A percentile compares a stretch with the other conserved stretches of the same genome.
Conservation (phyloP, 305 asterid genomes). For the Solanum hybrid region DNA sequence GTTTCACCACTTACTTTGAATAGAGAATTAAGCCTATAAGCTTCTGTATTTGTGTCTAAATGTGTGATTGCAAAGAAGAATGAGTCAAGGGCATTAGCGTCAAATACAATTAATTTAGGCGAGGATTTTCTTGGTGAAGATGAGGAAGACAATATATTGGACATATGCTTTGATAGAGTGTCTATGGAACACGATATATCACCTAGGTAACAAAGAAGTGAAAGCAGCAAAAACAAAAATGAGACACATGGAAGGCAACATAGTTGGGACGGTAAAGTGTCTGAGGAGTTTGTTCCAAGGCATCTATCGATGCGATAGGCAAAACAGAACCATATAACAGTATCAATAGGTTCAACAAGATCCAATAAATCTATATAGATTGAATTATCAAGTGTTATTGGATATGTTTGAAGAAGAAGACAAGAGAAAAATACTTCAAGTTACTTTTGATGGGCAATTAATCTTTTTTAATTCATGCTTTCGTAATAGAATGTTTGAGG, state of each 20-base stretch:
- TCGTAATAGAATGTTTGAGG: background rate
- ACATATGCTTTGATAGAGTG: background rate
- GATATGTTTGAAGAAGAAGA: background rate
- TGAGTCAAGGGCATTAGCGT: background rate
- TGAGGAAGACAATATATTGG: background rate
- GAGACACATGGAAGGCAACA: background rate
- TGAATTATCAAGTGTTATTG: background rate
- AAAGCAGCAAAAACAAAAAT: background rate
- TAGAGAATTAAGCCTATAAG: background rate
- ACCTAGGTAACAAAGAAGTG: background rate
- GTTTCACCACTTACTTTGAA: background rate
- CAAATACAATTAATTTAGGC: background rate
- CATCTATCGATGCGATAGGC: background rate
- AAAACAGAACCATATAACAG: background rate
- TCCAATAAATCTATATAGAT: background rate
- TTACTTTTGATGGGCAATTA: background rate
- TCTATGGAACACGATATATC: background rate
- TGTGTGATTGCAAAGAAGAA: background rate
- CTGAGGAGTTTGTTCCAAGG: background rate
- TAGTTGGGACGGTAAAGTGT: background rate
- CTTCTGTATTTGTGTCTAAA: background rate
- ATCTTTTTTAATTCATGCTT: background rate
- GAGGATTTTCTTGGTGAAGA: background rate
- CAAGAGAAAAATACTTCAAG: background rate
- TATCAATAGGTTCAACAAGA: background rate